These are phyloP conservation scores for Phaeosphaeria sp. DNA, from an alignment of 2,329 filamentous ascomycete genomes.

Conservation along the genomic window DNA sequence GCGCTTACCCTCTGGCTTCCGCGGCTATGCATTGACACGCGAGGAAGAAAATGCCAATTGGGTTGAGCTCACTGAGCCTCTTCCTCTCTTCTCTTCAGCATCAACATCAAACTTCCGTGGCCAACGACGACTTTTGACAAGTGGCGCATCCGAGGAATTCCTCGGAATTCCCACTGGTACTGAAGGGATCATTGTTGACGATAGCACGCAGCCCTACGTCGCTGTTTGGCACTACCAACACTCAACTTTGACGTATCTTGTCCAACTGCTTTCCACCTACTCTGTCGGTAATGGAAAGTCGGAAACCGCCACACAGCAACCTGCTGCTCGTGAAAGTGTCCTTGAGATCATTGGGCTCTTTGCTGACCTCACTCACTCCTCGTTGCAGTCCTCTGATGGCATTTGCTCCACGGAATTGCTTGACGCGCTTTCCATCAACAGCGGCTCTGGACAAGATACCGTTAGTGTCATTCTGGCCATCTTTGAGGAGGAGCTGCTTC, in stretches of 20 bases:
- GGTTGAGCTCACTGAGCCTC: constrained; percentile 70
- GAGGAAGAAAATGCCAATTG: constrained; percentile 87
- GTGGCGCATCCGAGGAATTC: constrained; percentile 40
- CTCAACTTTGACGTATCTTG: constrained; percentile 80
- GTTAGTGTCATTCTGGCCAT: constrained; percentile 83
- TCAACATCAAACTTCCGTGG: constrained; percentile 22
- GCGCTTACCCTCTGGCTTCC: constrained; percentile 73
- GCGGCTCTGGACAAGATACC: constrained; percentile 71
- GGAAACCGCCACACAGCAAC: constrained; percentile 54
- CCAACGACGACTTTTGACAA: constrained; percentile 32
- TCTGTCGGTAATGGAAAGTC: constrained; percentile 62
- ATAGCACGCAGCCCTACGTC: constrained; percentile 73
- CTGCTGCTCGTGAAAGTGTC: constrained; percentile 66
- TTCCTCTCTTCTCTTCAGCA: constrained; percentile 66
- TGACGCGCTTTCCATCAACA: constrained; percentile 41
- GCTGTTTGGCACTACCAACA: constrained; percentile 77
- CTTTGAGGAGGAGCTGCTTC: constrained; percentile 72
- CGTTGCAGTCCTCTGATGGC: constrained; percentile 37
- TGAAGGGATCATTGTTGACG: constrained; percentile 75
- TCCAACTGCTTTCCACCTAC: constrained; percentile 75
- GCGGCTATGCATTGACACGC: constrained; percentile 76
- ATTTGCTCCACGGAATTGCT: constrained; percentile 39
- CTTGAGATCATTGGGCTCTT: constrained; percentile 78
- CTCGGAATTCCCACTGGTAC: constrained; percentile 73
- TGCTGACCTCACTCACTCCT: constrained; percentile 67